Conservation (phyloP, 768 basidiomycete genomes). For the Leccinum boreale region DNA sequence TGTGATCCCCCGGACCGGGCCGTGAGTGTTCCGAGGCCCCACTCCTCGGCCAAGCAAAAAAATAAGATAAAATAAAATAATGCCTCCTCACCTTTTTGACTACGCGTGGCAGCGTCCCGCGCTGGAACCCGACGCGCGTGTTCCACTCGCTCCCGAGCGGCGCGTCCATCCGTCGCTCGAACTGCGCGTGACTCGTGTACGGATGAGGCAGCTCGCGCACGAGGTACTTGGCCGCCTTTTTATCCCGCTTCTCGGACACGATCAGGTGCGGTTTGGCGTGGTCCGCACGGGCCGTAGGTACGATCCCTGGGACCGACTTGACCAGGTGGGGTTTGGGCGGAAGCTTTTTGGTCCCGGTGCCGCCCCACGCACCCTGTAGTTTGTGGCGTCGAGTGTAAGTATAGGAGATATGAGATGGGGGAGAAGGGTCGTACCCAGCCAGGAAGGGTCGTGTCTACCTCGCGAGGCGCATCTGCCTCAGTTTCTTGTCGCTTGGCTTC, state of each 20-base stretch:
- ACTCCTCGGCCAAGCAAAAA: not conserved
- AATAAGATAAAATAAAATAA: not conserved
- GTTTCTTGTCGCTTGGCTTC: conserved; percentile 80
- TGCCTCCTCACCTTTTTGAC: conserved; percentile 68
- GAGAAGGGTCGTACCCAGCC: conserved; percentile 74
- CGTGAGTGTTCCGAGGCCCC: not conserved
- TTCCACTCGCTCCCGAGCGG: conserved; percentile 95
- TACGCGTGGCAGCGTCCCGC: conserved; percentile 79
- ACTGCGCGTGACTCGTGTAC: conserved; percentile 91
- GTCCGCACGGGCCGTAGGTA: conserved; percentile 77
- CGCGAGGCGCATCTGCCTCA: conserved; percentile 80
- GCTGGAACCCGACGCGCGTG: conserved; percentile 79
- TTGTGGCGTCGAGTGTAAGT: not conserved
- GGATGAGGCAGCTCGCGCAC: conserved; percentile 93
- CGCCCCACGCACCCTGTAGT: conserved; percentile 87
- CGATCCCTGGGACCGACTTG: conserved; percentile 80
- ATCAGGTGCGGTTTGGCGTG: conserved; percentile 85
- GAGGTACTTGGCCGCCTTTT: conserved; percentile 86
- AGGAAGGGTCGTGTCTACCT: conserved; percentile 86
- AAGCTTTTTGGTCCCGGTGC: conserved; percentile 60
- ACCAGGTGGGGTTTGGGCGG: conserved; percentile 68
- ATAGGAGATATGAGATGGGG: not conserved
- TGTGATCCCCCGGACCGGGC: not conserved
- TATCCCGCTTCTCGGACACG: conserved; percentile 93
- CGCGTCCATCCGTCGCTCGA: conserved; percentile 75